These are phyloP conservation scores for Blastomyces gilchristii DNA, from an alignment of 2,329 filamentous ascomycete species.

Conservation along the genomic window DNA sequence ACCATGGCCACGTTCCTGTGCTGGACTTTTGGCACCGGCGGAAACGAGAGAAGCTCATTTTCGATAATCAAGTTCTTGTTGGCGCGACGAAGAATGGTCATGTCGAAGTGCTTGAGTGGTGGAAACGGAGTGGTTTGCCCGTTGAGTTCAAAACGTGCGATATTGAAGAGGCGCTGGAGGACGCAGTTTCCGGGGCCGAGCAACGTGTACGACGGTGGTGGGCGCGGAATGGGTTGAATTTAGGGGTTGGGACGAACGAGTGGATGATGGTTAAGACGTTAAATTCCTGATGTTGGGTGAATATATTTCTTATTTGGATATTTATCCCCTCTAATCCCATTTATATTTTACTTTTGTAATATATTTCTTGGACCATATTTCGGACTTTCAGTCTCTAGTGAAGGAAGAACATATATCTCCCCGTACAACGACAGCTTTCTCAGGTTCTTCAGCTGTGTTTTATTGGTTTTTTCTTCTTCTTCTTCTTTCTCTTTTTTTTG, in stretches of 20 bases:
- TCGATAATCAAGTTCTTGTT: constrained; percentile 73
- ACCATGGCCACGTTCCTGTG: constrained; percentile 73
- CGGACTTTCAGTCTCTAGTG: too few relatives aligned
- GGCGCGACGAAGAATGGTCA: constrained; percentile 82
- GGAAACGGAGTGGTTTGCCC: constrained; percentile 60
- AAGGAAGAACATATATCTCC: too few relatives aligned
- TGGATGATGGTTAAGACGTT: constrained; percentile 78
- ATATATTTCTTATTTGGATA: neutral
- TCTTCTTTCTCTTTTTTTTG: too few relatives aligned
- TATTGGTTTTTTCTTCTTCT: too few relatives aligned
- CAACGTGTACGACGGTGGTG: constrained; percentile 74
- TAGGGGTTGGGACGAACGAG: constrained; percentile 72
- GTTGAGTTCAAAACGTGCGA: constrained; percentile 94
- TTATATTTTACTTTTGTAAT: neutral
- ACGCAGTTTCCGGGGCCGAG: constrained; percentile 63
- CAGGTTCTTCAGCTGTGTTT: too few relatives aligned
- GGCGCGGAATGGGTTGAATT: constrained; percentile 70
- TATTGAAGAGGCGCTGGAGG: constrained; percentile 88
- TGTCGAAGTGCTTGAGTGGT: constrained; percentile 81
- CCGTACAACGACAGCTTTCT: too few relatives aligned
- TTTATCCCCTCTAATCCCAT: neutral
- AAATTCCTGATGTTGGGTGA: neutral
- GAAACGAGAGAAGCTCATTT: constrained; percentile 66
- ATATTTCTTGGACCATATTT: neutral
- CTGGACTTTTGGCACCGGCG: constrained; percentile 72